Evolutionary conservation across 495 filamentous ascomycete genomes (phyloP), one percentile per base, ranked within the genome.

Genomic region (Xylaria curta): DNA sequence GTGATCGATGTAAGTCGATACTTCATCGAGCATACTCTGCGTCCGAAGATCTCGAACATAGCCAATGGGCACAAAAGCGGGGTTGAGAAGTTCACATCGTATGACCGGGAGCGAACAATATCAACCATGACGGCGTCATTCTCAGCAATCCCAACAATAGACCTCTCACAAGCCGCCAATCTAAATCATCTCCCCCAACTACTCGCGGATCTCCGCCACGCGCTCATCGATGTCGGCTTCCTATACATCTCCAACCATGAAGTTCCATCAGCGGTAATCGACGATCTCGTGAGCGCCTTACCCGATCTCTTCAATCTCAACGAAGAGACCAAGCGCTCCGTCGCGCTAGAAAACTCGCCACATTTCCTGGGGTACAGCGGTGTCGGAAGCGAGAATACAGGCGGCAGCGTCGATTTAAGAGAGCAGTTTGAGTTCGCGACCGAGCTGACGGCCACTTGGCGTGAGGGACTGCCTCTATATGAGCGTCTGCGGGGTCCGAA

Each of bases 391-490:
- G 87, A 88, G 75, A 84, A 77, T 0, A 89, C 87, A 3, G 81
- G 81, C 0, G 87, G 86, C 0, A 75, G 81, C 59, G 72, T 76
- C 31, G 87, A 89, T 69, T 74, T 81, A 46, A 77, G 87, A 8
- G 87, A 90, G 70, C 86, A 89, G 71, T 87, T 87, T 28, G 85
- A 89, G 71, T 87, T 88, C 75, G 86, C 84, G 38, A 87, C 85
- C 0, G 86, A 88, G 72, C 72, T 87, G 13, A 74, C 79, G 0
- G 78, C 81, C 17, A 78, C 75, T 7, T 87, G 80, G 78, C 46
- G 61, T 3, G 75, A 74, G 17, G 78, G 76, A 17, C 46, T 73
- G 10, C 81, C 84, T 12, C 68, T 84, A 17, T 86, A 83, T 71
- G 86, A 87, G 79, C 74, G 81, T 12, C 76, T 89, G 51, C 81